Evolutionary conservation across 176 grass and related monocot species (phyloP).

Genomic region (Eremochloa ophiuroides): DNA sequence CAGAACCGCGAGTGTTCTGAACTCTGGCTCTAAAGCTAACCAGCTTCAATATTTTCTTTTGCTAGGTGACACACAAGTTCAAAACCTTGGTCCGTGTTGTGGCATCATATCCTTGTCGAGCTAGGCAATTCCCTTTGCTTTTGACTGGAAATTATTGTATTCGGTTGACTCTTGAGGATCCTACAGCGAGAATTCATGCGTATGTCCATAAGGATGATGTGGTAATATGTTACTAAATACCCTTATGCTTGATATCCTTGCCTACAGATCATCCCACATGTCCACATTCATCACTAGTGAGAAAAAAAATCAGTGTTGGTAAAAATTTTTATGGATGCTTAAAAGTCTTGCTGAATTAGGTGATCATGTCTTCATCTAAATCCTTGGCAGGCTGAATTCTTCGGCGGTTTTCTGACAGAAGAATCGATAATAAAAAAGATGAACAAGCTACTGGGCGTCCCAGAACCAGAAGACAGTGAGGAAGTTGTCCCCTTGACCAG

Average conservation of each 20-base stretch:
- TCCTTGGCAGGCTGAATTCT: conserved; percentile 58
- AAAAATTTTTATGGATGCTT: not conserved
- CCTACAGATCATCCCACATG: not conserved
- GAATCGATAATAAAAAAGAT: conserved; percentile 47
- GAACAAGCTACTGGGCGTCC: conserved; percentile 62
- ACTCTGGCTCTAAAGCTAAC: not conserved
- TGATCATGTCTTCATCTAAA: conserved; percentile 18
- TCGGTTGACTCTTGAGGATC: conserved; percentile 72
- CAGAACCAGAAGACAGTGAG: conserved; percentile 30
- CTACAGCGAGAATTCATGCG: conserved; percentile 77
- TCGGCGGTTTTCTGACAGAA: conserved; percentile 34
- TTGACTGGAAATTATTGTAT: conserved; percentile 26
- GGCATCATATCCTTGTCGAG: conserved; percentile 48
- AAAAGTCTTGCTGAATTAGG: conserved; percentile 8
- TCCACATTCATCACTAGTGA: not conserved
- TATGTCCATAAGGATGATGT: conserved; percentile 51
- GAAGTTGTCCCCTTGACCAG: conserved; percentile 23
- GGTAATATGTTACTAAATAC: conserved; percentile 43
- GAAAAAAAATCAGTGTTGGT: not conserved
- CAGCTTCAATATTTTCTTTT: not conserved
- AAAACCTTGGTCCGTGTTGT: conserved; percentile 73
- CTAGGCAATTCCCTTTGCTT: conserved; percentile 33
- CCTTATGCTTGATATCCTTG: not conserved
- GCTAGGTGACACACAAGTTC: conserved; percentile 58
- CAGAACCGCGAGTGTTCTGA: not conserved